Conservation (phyloP, 164 flowering plant species). For the Macadamia tetraphylla region DNA sequence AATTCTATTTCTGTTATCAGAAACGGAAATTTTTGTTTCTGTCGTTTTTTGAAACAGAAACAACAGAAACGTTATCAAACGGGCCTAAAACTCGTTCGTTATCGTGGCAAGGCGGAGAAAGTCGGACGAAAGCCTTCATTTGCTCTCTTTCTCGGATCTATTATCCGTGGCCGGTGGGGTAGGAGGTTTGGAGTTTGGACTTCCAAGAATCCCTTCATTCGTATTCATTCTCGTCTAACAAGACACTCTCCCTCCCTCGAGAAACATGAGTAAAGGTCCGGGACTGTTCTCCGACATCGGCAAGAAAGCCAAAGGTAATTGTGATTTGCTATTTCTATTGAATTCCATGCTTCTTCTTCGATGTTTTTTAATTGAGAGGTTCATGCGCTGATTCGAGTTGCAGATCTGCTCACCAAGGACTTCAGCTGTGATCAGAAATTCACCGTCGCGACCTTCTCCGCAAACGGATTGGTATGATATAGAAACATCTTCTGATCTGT, state of each 20-base stretch:
- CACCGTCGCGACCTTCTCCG: conserved; percentile 21
- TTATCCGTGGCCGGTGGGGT: neutral
- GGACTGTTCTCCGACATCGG: conserved; percentile 34
- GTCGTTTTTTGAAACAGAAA: no score
- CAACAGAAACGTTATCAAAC: no score
- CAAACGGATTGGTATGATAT: conserved; percentile 22
- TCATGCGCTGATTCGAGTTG: neutral
- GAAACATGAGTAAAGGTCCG: conserved; percentile 31
- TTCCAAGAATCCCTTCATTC: neutral
- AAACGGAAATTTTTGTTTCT: no score
- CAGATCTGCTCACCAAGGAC: conserved; percentile 33
- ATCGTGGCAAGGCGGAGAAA: neutral
- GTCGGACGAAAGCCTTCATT: neutral
- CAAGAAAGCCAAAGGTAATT: conserved; percentile 27
- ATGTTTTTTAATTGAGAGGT: neutral
- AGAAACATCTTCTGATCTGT: neutral
- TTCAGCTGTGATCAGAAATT: conserved; percentile 34
- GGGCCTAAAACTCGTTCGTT: neutral
- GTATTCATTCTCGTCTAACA: neutral
- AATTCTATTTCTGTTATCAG: no score
- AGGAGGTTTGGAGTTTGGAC: neutral
- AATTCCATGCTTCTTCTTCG: neutral
- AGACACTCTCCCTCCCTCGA: neutral
- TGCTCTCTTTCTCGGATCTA: neutral
- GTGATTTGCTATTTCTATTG: neutral